phyloP scores from a whole-genome alignment of 2,329 filamentous ascomycete genomes.

The Zasmidium cellare region DNA sequence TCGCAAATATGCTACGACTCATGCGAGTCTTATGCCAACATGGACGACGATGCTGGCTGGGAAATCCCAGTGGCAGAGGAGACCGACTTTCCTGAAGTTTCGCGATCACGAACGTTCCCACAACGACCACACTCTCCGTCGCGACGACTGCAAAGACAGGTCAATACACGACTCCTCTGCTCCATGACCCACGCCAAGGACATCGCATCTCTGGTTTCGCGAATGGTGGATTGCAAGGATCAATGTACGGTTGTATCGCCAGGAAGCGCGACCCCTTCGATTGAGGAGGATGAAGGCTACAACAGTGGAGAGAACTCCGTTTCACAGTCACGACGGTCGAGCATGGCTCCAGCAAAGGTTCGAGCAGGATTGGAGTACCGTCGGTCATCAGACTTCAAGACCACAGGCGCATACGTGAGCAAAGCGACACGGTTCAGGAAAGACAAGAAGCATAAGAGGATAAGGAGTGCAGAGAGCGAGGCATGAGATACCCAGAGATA shows the following conservation, averaged over 20 bases:
- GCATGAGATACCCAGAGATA: slow-evolving; percentile 6
- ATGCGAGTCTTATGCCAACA: slow-evolving; percentile 35
- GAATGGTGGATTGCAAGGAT: slow-evolving; percentile 43
- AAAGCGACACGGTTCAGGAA: slow-evolving; percentile 27
- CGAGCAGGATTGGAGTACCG: slow-evolving; percentile 19
- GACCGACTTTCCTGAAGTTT: slow-evolving; percentile 10
- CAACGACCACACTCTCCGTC: slow-evolving; percentile 36
- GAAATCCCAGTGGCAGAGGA: slow-evolving; percentile 20
- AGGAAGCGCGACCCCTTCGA: background rate
- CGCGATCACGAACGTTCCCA: slow-evolving; percentile 13
- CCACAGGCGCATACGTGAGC: slow-evolving; percentile 26
- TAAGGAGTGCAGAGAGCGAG: slow-evolving; percentile 21
- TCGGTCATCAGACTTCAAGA: slow-evolving; percentile 25
- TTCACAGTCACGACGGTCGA: slow-evolving; percentile 21
- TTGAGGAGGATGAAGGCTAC: slow-evolving; percentile 30
- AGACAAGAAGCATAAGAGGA: slow-evolving; percentile 17
- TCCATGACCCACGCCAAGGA: slow-evolving; percentile 40
- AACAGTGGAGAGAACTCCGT: slow-evolving; percentile 17
- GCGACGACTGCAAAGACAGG: slow-evolving; percentile 42
- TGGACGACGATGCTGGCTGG: slow-evolving; percentile 34
- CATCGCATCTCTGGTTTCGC: slow-evolving; percentile 43
- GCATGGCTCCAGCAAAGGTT: slow-evolving; percentile 14
- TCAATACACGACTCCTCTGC: slow-evolving; percentile 43
- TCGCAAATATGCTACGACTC: slow-evolving; percentile 35
- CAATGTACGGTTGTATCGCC: slow-evolving; percentile 38